A percentile compares a stretch with the other conserved stretches of the same genome.
Evolutionary conservation across 208 protist genomes (phyloP).

Genomic region (Leishmania tropica): DNA sequence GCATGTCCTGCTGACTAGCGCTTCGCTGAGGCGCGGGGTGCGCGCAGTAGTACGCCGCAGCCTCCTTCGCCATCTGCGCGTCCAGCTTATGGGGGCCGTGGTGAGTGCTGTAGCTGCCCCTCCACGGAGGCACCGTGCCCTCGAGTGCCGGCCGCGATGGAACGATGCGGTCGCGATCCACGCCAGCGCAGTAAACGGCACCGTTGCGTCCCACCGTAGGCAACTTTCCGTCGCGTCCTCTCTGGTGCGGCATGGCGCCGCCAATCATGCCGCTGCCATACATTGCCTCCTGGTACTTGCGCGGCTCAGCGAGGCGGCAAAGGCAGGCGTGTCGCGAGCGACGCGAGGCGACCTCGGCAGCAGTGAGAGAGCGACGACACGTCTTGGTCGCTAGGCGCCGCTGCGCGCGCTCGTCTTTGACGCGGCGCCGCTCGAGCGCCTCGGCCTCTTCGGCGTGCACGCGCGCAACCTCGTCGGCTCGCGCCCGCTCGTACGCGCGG

Average conservation of each 20-base stretch:
- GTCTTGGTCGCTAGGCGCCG: conserved; percentile 12
- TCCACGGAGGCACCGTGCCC: conserved; percentile 53
- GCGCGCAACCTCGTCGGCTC: conserved; percentile 27
- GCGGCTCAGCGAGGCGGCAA: conserved; percentile 54
- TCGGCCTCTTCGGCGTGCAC: conserved; percentile 23
- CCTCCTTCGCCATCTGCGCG: conserved; percentile 19
- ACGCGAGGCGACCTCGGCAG: conserved; percentile 20
- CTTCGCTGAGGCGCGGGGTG: conserved; percentile 2
- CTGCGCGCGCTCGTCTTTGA: conserved; percentile 32
- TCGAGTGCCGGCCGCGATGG: conserved; percentile 39
- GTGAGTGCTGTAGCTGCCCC: conserved; percentile 69
- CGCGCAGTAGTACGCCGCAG: conserved; percentile 37
- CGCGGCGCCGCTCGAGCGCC: conserved; percentile 26
- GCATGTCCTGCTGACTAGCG: conserved; percentile 10
- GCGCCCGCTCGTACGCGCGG: conserved; percentile 27
- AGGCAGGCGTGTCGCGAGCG: conserved; percentile 33
- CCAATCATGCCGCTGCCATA: conserved; percentile 43
- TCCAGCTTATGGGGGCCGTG: conserved; percentile 21
- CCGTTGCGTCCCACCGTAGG: conserved; percentile 52
- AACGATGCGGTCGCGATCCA: conserved; percentile 87
- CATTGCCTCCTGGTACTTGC: conserved; percentile 22
- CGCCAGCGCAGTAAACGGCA: conserved; percentile 60
- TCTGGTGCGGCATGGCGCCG: conserved; percentile 51
- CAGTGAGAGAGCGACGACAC: conserved; percentile 9
- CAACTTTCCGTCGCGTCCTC: conserved; percentile 34